phyloP scores from a whole-genome alignment of 2,329 filamentous ascomycete genomes.

The Blumeria graminis region DNA sequence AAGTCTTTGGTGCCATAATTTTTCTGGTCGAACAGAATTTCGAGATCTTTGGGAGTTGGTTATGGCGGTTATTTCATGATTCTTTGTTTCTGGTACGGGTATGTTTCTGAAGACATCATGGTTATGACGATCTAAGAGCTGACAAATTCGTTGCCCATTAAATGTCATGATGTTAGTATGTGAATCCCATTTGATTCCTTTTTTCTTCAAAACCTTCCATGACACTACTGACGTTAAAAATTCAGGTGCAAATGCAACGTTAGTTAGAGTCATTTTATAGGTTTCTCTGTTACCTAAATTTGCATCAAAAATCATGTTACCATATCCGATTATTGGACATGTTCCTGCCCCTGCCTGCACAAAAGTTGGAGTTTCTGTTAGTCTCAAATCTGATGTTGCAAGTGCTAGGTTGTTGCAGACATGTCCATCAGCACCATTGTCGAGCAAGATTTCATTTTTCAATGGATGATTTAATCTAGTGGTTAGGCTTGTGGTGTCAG shows the following conservation, averaged over 20 bases:
- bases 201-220: neutral
- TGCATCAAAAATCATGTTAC: neutral
- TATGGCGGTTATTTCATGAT: too few species aligned
- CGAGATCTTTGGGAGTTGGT: too few species aligned
- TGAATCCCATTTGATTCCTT: neutral
- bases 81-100: neutral
- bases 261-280: neutral
- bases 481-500: neutral
- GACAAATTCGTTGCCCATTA: neutral
- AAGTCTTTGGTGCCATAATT: too few species aligned
- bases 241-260: neutral
- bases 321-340: neutral
- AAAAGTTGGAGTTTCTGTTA: neutral
- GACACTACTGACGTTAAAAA: neutral
- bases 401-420: neutral
- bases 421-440: neutral
- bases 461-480: neutral
- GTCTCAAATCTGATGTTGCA: neutral
- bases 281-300: neutral
- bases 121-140: conserved; percentile 1
- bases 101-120: neutral
- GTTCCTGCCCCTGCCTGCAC: neutral
- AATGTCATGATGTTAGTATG: neutral
- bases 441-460: neutral
- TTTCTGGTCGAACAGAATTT: too few species aligned